Evolutionary conservation across 176 grass and related monocot genomes (phyloP).

Genomic region (Ensete ventricosum): DNA sequence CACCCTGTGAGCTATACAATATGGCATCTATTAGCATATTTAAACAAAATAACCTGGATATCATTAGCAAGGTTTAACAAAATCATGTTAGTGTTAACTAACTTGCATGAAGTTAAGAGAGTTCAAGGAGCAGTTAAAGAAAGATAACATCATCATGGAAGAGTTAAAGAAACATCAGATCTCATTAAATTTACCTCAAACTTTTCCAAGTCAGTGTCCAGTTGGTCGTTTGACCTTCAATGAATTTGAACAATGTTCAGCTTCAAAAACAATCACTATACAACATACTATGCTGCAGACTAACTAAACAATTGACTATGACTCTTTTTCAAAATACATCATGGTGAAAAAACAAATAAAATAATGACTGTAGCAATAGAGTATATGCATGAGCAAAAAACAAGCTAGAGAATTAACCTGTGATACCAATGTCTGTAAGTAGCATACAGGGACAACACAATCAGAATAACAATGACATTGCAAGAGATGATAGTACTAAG

Average conservation of each 20-base stretch:
- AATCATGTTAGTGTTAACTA: not conserved
- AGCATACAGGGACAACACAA: conserved; percentile 22
- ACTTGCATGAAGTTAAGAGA: not conserved
- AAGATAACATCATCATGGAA: not conserved
- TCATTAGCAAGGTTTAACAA: no score
- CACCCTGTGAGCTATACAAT: no score
- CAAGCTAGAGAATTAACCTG: conserved; percentile 2
- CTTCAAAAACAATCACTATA: not conserved
- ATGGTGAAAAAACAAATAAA: not conserved
- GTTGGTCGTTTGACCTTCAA: conserved; percentile 10
- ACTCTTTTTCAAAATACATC: no score
- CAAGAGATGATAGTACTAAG: conserved; percentile 21
- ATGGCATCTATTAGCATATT: no score
- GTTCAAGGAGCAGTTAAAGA: not conserved
- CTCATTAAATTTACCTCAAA: conserved; percentile 9
- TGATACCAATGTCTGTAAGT: conserved; percentile 21
- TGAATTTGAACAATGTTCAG: conserved; percentile 1
- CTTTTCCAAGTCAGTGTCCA: not conserved
- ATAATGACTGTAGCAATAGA: not conserved
- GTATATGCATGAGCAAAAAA: not conserved
- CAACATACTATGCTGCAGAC: not conserved
- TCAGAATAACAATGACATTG: conserved; percentile 13
- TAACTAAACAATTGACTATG: not conserved
- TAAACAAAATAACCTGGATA: no score
- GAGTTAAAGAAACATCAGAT: not conserved